Evolutionary conservation across 495 filamentous ascomycete genomes (phyloP).

Genomic region (Penicillium cataractarum): DNA sequence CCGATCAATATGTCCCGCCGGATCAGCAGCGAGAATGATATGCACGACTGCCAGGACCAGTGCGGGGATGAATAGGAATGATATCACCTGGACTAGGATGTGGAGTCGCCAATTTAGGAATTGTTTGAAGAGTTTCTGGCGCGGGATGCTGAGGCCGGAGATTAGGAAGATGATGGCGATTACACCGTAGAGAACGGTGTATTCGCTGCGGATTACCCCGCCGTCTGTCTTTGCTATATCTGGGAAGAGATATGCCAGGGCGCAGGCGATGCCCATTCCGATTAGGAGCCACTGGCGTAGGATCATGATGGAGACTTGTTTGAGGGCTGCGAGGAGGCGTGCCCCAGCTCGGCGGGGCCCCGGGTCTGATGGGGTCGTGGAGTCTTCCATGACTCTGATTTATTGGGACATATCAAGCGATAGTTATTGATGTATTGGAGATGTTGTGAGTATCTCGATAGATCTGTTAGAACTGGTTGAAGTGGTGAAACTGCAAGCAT

Average conservation of each 20-base stretch:
- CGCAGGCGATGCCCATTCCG: slow-evolving; percentile 54
- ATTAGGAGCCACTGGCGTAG: slow-evolving; percentile 60
- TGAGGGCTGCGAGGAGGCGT: slow-evolving; percentile 20
- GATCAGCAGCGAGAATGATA: slow-evolving; percentile 51
- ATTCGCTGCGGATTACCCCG: slow-evolving; percentile 54
- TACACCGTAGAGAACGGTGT: slow-evolving; percentile 57
- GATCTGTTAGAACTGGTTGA: background rate
- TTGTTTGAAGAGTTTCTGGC: slow-evolving; percentile 53
- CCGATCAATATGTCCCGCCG: slow-evolving; percentile 44
- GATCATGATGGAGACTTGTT: slow-evolving; percentile 38
- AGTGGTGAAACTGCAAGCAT: slow-evolving; percentile 7
- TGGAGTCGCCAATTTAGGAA: slow-evolving; percentile 57
- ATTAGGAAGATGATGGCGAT: slow-evolving; percentile 58
- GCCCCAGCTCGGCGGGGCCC: background rate
- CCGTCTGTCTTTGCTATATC: slow-evolving; percentile 55
- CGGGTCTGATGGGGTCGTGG: background rate
- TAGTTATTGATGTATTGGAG: background rate
- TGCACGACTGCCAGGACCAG: slow-evolving; percentile 49
- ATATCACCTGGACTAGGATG: slow-evolving; percentile 52
- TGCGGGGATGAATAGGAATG: slow-evolving; percentile 55
- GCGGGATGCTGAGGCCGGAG: slow-evolving; percentile 56
- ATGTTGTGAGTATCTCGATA: background rate
- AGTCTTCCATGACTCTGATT: slow-evolving; percentile 18
- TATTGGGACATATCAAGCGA: background rate
- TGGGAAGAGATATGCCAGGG: slow-evolving; percentile 57